Conservation (phyloP, 805 yeast species). For the Metschnikowia reukaufii region DNA sequence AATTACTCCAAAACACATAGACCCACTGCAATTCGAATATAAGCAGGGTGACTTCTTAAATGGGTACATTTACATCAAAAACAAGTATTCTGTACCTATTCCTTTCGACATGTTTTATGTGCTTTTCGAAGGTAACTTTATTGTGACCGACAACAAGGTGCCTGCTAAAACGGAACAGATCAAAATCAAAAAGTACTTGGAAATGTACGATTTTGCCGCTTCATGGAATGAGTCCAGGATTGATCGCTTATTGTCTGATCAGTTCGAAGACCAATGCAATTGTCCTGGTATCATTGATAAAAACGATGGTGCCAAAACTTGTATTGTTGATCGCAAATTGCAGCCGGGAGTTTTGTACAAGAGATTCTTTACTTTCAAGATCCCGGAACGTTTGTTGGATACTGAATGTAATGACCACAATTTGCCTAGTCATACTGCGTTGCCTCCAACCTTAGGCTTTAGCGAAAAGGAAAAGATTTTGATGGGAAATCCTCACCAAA, state of each 20-base stretch:
- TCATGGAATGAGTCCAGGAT: conserved; percentile 45
- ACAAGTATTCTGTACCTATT: conserved; percentile 39
- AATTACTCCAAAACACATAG: conserved; percentile 27
- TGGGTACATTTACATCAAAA: conserved; percentile 50
- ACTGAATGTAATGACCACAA: conserved; percentile 36
- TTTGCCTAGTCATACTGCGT: conserved; percentile 30
- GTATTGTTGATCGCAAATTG: conserved; percentile 21
- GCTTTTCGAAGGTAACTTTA: conserved; percentile 52
- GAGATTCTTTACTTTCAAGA: conserved; percentile 42
- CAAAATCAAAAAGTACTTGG: conserved; percentile 31
- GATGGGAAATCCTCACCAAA: neutral
- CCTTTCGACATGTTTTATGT: conserved; percentile 65
- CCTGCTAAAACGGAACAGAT: conserved; percentile 20
- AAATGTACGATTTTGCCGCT: conserved; percentile 48
- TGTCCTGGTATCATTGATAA: conserved; percentile 28
- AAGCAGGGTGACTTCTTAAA: conserved; percentile 66
- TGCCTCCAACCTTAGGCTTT: conserved; percentile 40
- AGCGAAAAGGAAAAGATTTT: conserved; percentile 18
- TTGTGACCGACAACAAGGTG: conserved; percentile 19
- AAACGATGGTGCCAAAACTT: conserved; percentile 25
- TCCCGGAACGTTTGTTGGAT: conserved; percentile 39
- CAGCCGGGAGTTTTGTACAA: conserved; percentile 29
- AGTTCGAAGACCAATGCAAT: conserved; percentile 10
- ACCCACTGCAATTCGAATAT: conserved; percentile 45
- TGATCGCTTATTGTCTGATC: conserved; percentile 32